These are phyloP conservation scores for Stereum hirsutum DNA, from an alignment of 1,284 basidiomycete species.

Conservation along the genomic window DNA sequence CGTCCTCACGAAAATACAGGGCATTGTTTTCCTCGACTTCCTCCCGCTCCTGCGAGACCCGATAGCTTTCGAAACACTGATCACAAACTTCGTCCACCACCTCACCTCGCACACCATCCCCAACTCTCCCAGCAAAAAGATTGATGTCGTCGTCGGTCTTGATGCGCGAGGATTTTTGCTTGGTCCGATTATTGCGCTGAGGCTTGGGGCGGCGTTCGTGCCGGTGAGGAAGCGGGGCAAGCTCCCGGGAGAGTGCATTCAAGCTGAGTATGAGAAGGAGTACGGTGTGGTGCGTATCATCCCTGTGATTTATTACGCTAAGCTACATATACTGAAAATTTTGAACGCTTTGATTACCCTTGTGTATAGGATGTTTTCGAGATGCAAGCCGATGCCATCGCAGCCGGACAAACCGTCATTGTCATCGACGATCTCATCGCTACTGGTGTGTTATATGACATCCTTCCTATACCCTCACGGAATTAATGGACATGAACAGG, in stretches of 20 bases:
- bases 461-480: neutral
- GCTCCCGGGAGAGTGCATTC: constrained; percentile 80
- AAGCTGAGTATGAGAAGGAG: constrained; percentile 86
- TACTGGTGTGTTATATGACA: constrained; percentile 53
- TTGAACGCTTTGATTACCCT: neutral
- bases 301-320: neutral
- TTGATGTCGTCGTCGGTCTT: constrained; percentile 93
- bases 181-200: constrained; percentile 86
- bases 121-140: constrained; percentile 51
- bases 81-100: constrained; percentile 86
- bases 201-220: constrained; percentile 92
- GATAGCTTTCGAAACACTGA: constrained; percentile 79
- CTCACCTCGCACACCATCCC: constrained; percentile 73
- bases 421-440: constrained; percentile 96
- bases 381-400: constrained; percentile 87
- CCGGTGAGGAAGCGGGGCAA: constrained; percentile 95
- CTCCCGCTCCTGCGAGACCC: constrained; percentile 86
- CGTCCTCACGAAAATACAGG: constrained; percentile 30
- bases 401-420: constrained; percentile 77
- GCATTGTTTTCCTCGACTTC: constrained; percentile 80
- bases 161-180: constrained; percentile 97
- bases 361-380: constrained; percentile 76
- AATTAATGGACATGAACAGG: constrained; percentile 34
- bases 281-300: constrained; percentile 67
- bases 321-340: constrained; percentile 25